Base-by-base conservation (phyloP, 2,329 filamentous ascomycete species). In the Curvularia sp. region DNA sequence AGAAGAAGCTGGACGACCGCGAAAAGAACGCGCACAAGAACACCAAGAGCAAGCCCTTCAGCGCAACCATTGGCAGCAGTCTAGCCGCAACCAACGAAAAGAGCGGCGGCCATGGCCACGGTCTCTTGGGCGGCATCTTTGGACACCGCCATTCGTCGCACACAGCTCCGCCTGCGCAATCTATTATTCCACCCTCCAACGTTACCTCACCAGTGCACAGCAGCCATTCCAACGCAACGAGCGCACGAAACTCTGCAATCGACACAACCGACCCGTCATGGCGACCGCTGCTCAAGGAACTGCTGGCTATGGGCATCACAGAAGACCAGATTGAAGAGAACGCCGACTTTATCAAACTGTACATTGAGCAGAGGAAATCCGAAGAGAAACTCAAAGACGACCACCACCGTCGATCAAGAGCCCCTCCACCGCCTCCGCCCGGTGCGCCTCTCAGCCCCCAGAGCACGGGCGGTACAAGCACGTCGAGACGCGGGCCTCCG, bases 1-100 rank as follows among this genome's bases (percentile, higher is more conserved):
- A 93, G 79, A 97, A 97, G 84, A 98, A 97, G 83, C 91, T 99
- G 86, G 89, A 95, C 69, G 93, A 97, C 74, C 86, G 93, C 65
- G 93, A 98, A 80, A 97, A 96, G 85, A 93, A 94, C 79, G 94
- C 93, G 39, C 94, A 89, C 80, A 96, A 96, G 80, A 88, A 89
- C 62, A 97, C 93, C 3, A 88, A 83, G 75, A 84, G 87, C 62
- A 94, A 90, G 32, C 89, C 91, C 0, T 97, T 96, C 69, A 79
- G 81, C 6, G 80, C 80, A 1, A 59, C 69, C 13, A 61, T 68
- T 15, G 72, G 71, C 25, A 69, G 59, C 38, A 65, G 61, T 21
- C 63, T 59, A 18, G 61, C 68, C 25, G 47, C 57, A 41, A 50
- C 67, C 23, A 74, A 78, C 55, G 76, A 72, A 32, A 73, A 67